phyloP scores from a whole-genome alignment of 768 basidiomycete species.

The Sporobolomyces roseus region DNA sequence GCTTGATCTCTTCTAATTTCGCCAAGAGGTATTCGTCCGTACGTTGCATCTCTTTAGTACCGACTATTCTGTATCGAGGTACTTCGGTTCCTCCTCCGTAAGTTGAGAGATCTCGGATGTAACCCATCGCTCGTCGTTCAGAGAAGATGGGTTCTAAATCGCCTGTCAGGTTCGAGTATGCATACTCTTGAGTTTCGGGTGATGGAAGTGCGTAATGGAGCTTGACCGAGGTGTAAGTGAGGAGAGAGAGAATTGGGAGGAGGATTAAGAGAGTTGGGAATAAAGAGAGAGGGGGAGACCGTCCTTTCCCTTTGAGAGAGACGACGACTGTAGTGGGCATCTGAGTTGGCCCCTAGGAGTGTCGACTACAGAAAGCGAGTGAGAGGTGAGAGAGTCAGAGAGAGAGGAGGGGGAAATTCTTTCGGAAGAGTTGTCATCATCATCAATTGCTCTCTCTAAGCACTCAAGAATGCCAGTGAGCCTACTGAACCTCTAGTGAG shows the following conservation, averaged over 20 bases:
- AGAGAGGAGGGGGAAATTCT: neutral
- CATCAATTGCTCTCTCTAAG: neutral
- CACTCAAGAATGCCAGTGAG: neutral
- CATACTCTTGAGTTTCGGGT: neutral
- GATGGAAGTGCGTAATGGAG: slow-evolving; percentile 38
- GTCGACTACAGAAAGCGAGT: no score
- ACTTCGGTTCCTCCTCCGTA: slow-evolving; percentile 59
- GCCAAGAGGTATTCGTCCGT: slow-evolving; percentile 78
- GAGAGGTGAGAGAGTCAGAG: neutral
- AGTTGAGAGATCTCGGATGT: slow-evolving; percentile 44
- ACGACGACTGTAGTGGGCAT: no score
- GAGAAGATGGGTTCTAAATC: slow-evolving; percentile 40
- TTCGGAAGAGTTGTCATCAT: neutral
- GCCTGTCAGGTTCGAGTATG: slow-evolving; percentile 12
- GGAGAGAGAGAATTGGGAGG: slow-evolving; percentile 18
- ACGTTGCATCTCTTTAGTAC: slow-evolving; percentile 77
- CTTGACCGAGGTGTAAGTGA: slow-evolving; percentile 19
- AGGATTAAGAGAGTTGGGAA: slow-evolving; percentile 23
- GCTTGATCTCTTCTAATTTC: slow-evolving; percentile 61
- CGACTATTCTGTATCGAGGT: slow-evolving; percentile 78
- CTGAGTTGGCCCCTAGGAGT: no score
- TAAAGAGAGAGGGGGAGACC: neutral
- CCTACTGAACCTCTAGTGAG: neutral
- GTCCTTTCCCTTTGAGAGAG: no score
- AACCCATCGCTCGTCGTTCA: slow-evolving; percentile 38